phyloP scores from a whole-genome alignment of 768 basidiomycete genomes.

The Hydnomerulius pinastri region DNA sequence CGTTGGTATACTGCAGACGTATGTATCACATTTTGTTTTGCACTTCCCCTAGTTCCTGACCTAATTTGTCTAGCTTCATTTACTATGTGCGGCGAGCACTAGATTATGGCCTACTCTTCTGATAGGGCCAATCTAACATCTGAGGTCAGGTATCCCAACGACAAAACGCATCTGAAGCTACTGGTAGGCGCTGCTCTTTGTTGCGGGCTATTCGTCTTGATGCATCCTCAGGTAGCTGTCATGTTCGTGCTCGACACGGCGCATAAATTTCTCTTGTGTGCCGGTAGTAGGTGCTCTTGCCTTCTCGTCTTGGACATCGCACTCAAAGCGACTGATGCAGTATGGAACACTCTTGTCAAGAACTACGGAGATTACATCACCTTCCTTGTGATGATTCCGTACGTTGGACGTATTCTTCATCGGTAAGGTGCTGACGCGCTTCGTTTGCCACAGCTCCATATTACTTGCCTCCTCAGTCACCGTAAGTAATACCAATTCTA shows the following conservation, averaged over 20 bases:
- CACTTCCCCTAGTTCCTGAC: not conserved
- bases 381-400: slow-evolving; percentile 18
- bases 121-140: not conserved
- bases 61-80: slow-evolving; percentile 16
- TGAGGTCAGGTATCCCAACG: slow-evolving; percentile 13
- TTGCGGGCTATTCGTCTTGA: not conserved
- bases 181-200: slow-evolving; percentile 9
- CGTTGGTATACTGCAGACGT: slow-evolving; percentile 28
- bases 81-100: slow-evolving; percentile 25
- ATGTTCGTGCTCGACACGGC: slow-evolving; percentile 20
- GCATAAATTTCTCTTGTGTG: slow-evolving; percentile 17
- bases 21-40: not conserved
- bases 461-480: slow-evolving; percentile 22
- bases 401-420: too few relatives aligned
- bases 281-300: slow-evolving; percentile 16
- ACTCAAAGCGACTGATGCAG: slow-evolving; percentile 7
- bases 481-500: slow-evolving; percentile 13
- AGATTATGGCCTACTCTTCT: not conserved
- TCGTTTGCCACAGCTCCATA: slow-evolving; percentile 11
- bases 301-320: not conserved
- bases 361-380: slow-evolving; percentile 16
- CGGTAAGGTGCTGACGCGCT: slow-evolving; percentile 8
- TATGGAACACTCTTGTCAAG: slow-evolving; percentile 25
- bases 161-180: slow-evolving; percentile 12
- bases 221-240: slow-evolving; percentile 25